These are phyloP conservation scores for Begonia fuchsioides DNA, from an alignment of 306 rosid species.

Conservation along the genomic window DNA sequence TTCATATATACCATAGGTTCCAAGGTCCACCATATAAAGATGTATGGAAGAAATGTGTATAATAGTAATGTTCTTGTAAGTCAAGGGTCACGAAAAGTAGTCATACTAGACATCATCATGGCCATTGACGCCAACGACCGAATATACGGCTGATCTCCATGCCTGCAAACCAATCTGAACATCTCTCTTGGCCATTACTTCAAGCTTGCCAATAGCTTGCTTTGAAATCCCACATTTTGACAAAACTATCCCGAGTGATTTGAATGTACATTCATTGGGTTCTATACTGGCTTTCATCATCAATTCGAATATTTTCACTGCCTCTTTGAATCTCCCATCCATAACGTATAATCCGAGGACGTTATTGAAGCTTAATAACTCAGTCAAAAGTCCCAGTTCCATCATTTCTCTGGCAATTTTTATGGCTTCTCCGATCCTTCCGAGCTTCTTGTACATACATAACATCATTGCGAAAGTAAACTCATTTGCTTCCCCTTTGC, in stretches of 20 bases:
- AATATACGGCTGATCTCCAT: constrained; percentile 48
- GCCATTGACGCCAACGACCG: constrained; percentile 35
- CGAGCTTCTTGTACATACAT: constrained; percentile 66
- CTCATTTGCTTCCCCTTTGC: constrained; percentile 46
- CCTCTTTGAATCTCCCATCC: constrained; percentile 46
- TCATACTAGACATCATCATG: constrained; percentile 15
- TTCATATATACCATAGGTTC: no score
- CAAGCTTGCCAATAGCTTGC: constrained; percentile 51
- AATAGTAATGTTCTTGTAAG: no score
- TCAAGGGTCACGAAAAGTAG: not conserved
- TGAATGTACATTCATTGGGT: constrained; percentile 59
- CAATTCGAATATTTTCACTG: constrained; percentile 36
- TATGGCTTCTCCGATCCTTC: constrained; percentile 50
- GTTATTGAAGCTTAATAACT: constrained; percentile 55
- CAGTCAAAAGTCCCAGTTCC: constrained; percentile 27
- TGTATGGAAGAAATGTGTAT: no score
- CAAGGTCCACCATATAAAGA: no score
- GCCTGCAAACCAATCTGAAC: constrained; percentile 29
- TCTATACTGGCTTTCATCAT: constrained; percentile 38
- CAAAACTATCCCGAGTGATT: constrained; percentile 45
- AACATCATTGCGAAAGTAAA: constrained; percentile 79
- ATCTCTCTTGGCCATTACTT: constrained; percentile 38
- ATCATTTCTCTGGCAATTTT: constrained; percentile 50
- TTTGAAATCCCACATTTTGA: constrained; percentile 57
- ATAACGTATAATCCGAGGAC: constrained; percentile 49